A percentile compares a stretch with the other conserved stretches of the same genome.
phyloP scores from a whole-genome alignment of 306 rosid genomes.

The Corylus americana region DNA sequence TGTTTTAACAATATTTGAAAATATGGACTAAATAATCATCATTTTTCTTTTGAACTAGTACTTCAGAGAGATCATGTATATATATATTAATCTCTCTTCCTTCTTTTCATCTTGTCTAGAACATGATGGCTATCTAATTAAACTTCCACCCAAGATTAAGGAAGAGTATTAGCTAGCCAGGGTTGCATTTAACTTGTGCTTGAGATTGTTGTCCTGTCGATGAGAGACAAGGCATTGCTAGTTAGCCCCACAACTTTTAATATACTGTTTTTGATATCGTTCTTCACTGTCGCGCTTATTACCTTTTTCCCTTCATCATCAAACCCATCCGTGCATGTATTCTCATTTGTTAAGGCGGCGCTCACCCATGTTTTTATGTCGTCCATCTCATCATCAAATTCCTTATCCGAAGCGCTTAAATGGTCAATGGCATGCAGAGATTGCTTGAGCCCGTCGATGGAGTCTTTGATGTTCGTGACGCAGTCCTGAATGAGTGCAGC shows the following conservation, averaged over 20 bases:
- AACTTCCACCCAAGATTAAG: too few species aligned
- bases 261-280: background rate
- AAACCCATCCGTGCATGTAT: conserved; percentile 30
- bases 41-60: too few species aligned
- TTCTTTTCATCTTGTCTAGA: too few species aligned
- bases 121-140: too few species aligned
- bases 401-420: conserved; percentile 25
- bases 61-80: too few species aligned
- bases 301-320: background rate
- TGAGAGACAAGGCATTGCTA: background rate
- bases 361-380: conserved; percentile 58
- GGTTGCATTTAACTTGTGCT: too few species aligned
- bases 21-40: too few species aligned
- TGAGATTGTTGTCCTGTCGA: background rate
- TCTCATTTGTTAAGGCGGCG: conserved; percentile 40
- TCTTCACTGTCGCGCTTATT: background rate
- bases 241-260: background rate
- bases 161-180: too few species aligned
- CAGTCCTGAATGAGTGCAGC: conserved; percentile 34
- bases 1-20: too few species aligned
- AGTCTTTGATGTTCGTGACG: conserved; percentile 25
- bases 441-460: conserved; percentile 26
- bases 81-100: too few species aligned
- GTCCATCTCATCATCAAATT: conserved; percentile 17
- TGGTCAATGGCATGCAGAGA: conserved; percentile 16